phyloP scores from a whole-genome alignment of 768 basidiomycete genomes.

The Mycena floridula region DNA sequence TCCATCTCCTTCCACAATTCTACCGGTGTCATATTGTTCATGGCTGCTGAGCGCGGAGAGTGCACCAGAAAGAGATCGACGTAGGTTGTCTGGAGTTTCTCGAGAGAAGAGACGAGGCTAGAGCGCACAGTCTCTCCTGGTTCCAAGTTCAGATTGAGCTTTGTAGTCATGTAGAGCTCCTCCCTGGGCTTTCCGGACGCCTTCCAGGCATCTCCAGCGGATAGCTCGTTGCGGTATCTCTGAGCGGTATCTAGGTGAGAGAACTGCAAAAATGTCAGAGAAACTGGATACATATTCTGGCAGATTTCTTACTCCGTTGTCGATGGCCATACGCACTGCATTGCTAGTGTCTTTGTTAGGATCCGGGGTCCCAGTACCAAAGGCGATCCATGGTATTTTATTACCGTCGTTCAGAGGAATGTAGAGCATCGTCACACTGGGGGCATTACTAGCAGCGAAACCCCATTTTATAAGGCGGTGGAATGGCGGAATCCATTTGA shows the following conservation, averaged over 20 bases:
- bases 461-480: no score
- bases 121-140: slow-evolving; percentile 25
- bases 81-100: slow-evolving; percentile 23
- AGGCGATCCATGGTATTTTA: slow-evolving; percentile 49
- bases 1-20: slow-evolving; percentile 44
- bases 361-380: slow-evolving; percentile 56
- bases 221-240: slow-evolving; percentile 3
- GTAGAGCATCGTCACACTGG: no score
- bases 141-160: slow-evolving; percentile 28
- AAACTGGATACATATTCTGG: no score
- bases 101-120: slow-evolving; percentile 20
- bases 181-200: slow-evolving; percentile 27
- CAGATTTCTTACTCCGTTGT: slow-evolving; percentile 47
- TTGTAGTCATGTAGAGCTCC: slow-evolving; percentile 38
- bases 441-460: no score
- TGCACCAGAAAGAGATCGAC: slow-evolving; percentile 37
- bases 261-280: no score
- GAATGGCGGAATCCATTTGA: no score
- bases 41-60: slow-evolving; percentile 24
- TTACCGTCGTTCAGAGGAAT: slow-evolving; percentile 55
- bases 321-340: slow-evolving; percentile 40
- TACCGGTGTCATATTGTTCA: no score
- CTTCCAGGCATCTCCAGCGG: slow-evolving; percentile 7
- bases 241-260: slow-evolving; percentile 42
- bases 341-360: slow-evolving; percentile 35